phyloP scores from a whole-genome alignment of 352 stramenopile species.

The Globisporangium lucens region DNA sequence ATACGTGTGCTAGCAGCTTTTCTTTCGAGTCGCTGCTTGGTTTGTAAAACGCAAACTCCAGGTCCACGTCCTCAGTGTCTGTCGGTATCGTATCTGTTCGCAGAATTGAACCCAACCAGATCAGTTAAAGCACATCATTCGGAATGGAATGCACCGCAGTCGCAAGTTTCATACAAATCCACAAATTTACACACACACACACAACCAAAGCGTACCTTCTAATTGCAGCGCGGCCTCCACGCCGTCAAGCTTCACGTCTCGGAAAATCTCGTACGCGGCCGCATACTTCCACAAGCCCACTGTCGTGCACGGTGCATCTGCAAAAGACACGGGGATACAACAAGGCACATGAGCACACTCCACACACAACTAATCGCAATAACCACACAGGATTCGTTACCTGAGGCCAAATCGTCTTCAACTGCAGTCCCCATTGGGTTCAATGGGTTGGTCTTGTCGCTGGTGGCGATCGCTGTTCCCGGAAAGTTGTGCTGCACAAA shows the following conservation, averaged over 20 bases:
- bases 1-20: constrained; percentile 1
- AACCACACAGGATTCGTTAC: constrained; percentile 19
- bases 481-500: constrained; percentile 23
- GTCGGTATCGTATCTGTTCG: constrained; percentile 1
- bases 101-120: not conserved
- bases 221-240: constrained; percentile 55
- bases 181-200: not conserved
- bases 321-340: not conserved
- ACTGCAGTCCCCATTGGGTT: constrained; percentile 36
- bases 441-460: constrained; percentile 26
- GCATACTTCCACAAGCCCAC: constrained; percentile 68
- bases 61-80: not conserved
- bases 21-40: constrained; percentile 7
- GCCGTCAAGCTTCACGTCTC: constrained; percentile 51
- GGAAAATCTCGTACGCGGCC: constrained; percentile 59
- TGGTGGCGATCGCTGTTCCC: constrained; percentile 3
- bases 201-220: constrained; percentile 32
- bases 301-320: constrained; percentile 66
- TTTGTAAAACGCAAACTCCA: constrained; percentile 11
- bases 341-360: not conserved
- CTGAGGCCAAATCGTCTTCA: constrained; percentile 64
- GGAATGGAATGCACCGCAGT: not conserved
- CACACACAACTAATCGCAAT: not conserved
- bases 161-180: not conserved
- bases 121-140: not conserved